Evolutionary conservation across 768 basidiomycete species (phyloP).

Genomic region (Trametes sanguinea): DNA sequence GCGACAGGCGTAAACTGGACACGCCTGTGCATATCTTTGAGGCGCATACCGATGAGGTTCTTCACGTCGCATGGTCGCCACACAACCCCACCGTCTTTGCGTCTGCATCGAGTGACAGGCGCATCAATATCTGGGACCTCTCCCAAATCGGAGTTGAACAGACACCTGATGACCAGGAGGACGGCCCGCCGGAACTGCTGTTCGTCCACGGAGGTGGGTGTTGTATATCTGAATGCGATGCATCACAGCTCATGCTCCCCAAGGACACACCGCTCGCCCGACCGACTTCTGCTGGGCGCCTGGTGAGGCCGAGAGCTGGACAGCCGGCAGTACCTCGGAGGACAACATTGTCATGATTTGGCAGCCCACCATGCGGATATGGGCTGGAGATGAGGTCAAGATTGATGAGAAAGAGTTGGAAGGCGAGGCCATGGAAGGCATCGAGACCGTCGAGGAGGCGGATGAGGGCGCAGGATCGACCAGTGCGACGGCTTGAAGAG

Average conservation of each 20-base stretch:
- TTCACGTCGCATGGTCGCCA: conserved; percentile 95
- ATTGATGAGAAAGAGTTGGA: conserved; percentile 87
- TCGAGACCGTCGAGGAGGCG: conserved; percentile 46
- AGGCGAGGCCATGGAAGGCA: conserved; percentile 73
- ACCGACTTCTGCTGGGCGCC: conserved; percentile 98
- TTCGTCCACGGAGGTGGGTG: conserved; percentile 91
- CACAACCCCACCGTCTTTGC: conserved; percentile 91
- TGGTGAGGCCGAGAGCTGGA: conserved; percentile 79
- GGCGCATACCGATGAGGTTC: conserved; percentile 91
- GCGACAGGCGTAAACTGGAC: conserved; percentile 78
- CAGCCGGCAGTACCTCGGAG: conserved; percentile 84
- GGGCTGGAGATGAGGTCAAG: conserved; percentile 87
- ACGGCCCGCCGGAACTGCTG: conserved; percentile 94
- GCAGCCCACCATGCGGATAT: conserved; percentile 94
- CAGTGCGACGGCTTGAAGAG: background rate
- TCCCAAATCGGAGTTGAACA: conserved; percentile 92
- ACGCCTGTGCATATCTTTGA: conserved; percentile 89
- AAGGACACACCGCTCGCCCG: conserved; percentile 85
- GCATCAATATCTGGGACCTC: conserved; percentile 95
- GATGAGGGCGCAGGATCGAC: conserved; percentile 12
- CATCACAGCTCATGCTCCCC: conserved; percentile 9
- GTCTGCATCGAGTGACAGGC: conserved; percentile 89
- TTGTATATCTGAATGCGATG: background rate
- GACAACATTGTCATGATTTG: conserved; percentile 98
- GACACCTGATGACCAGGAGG: conserved; percentile 97